Conservation (phyloP, 192 early-diverging fungal species). For the Ambispora gerdemannii region DNA sequence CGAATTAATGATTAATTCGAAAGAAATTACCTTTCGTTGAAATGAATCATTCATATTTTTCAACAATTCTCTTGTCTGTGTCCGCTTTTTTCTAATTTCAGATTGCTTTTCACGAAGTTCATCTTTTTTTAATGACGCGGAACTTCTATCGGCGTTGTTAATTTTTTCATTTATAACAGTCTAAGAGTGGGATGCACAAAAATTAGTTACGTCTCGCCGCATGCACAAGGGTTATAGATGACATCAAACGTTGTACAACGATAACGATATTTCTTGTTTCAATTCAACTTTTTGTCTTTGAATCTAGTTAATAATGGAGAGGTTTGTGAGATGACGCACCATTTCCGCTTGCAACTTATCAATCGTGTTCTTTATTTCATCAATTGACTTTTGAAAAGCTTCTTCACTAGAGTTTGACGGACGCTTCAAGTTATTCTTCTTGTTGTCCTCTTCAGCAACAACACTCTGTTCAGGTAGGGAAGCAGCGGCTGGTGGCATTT, state of each 20-base stretch:
- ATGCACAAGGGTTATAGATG: no score
- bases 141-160: conserved; percentile 52
- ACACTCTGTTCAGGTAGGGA: not conserved
- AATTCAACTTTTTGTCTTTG: no score
- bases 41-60: conserved; percentile 68
- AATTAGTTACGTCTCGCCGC: no score
- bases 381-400: conserved; percentile 46
- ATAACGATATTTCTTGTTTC: no score
- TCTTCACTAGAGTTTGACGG: conserved; percentile 52
- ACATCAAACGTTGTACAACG: no score
- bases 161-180: conserved; percentile 55
- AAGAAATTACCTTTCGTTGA: conserved; percentile 67
- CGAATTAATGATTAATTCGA: not conserved
- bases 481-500: not conserved
- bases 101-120: conserved; percentile 69
- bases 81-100: conserved; percentile 63
- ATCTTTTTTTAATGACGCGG: conserved; percentile 53
- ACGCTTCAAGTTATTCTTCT: conserved; percentile 21
- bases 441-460: not conserved
- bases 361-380: conserved; percentile 54
- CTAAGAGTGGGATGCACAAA: no score
- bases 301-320: not conserved
- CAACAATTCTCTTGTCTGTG: conserved; percentile 69
- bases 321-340: conserved; percentile 33
- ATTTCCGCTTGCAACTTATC: conserved; percentile 52